phyloP scores from a whole-genome alignment of 345 rosid species.

The Lepidium sativum region DNA sequence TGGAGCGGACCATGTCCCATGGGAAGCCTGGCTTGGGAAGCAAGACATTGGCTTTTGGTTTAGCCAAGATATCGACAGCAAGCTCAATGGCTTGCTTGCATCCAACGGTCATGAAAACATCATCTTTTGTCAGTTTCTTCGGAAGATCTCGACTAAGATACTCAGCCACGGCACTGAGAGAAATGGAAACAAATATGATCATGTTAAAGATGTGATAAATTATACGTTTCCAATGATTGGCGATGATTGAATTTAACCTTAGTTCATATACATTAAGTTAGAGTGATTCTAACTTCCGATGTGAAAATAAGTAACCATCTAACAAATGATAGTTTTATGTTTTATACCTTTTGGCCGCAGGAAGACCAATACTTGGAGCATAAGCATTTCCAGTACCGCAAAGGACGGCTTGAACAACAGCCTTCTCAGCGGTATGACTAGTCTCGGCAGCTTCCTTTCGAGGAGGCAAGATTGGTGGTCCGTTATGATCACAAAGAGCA shows the following conservation, averaged over 20 bases:
- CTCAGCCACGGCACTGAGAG: slow-evolving; percentile 39
- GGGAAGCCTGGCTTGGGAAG: slow-evolving; percentile 31
- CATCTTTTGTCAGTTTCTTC: slow-evolving; percentile 35
- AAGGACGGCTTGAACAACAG: slow-evolving; percentile 32
- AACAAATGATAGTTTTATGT: background rate
- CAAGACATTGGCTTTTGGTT: slow-evolving; percentile 41
- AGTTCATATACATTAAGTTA: too few relatives aligned
- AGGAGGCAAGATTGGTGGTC: slow-evolving; percentile 31
- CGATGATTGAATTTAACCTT: background rate
- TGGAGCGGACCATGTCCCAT: slow-evolving; percentile 24
- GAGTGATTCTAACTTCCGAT: too few relatives aligned
- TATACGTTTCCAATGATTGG: background rate
- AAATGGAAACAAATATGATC: background rate
- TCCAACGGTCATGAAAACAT: slow-evolving; percentile 44
- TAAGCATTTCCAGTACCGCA: slow-evolving; percentile 40
- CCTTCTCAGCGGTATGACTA: slow-evolving; percentile 50
- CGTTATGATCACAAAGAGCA: slow-evolving; percentile 21
- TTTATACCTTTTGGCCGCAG: slow-evolving; percentile 38
- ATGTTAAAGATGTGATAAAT: background rate
- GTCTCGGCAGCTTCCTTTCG: slow-evolving; percentile 43
- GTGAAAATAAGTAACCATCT: too few relatives aligned
- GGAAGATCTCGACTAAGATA: slow-evolving; percentile 34
- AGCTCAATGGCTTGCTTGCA: slow-evolving; percentile 46
- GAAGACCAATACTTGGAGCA: slow-evolving; percentile 34
- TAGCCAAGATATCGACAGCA: slow-evolving; percentile 27